Conservation (phyloP, 441 rosid genomes). For the Brassica hybrid region DNA sequence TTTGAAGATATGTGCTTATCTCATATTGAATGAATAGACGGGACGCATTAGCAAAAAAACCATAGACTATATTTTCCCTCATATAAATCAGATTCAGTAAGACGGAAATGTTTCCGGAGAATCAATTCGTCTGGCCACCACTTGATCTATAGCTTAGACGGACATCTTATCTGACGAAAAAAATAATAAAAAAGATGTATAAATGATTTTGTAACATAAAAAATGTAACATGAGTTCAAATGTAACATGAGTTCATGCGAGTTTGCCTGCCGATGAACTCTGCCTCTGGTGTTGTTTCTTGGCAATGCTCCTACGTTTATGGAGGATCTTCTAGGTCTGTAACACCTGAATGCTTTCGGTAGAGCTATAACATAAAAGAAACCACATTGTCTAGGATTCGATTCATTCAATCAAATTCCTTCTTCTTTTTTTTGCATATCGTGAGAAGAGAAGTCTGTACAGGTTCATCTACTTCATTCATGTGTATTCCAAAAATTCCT, state of each 20-base stretch:
- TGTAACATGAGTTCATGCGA: not conserved
- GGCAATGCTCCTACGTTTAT: constrained; percentile 48
- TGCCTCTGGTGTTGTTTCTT: constrained; percentile 21
- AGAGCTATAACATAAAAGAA: constrained; percentile 32
- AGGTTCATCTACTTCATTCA: constrained; percentile 73
- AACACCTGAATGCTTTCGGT: constrained; percentile 32
- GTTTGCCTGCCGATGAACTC: constrained; percentile 42
- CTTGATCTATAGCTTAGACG: too few relatives aligned
- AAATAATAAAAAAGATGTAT: too few relatives aligned
- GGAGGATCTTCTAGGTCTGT: constrained; percentile 50
- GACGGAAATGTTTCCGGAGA: too few relatives aligned
- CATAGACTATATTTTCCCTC: too few relatives aligned
- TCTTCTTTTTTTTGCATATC: not conserved
- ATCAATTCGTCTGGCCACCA: too few relatives aligned
- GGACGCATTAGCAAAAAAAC: too few relatives aligned
- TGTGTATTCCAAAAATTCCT: constrained; percentile 47
- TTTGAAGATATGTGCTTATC: too few relatives aligned
- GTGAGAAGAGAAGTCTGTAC: constrained; percentile 33
- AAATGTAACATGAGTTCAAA: not conserved
- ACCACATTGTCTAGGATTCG: constrained; percentile 27
- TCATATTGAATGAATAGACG: too few relatives aligned
- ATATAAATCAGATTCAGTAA: too few relatives aligned
- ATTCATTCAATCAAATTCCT: not conserved
- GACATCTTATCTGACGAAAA: too few relatives aligned
- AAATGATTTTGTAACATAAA: too few relatives aligned